A percentile compares a stretch with the other conserved stretches of the same genome.
Evolutionary conservation across 176 grass and related monocot genomes (phyloP).

Genomic region (Carex cristatella): DNA sequence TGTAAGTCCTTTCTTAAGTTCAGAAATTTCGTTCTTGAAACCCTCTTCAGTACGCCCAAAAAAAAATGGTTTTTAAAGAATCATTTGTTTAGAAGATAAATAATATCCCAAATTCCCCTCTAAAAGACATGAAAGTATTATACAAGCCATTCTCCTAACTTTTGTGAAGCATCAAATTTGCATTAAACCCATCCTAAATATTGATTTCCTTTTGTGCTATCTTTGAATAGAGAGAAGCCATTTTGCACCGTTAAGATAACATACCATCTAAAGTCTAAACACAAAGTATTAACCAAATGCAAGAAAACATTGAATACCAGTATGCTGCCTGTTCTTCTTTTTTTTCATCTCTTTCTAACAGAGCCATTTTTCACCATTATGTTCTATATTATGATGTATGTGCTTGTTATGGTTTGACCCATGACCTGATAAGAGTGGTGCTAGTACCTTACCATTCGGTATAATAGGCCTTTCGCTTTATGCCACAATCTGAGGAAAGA

Average conservation of each 20-base stretch:
- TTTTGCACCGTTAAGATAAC: neutral
- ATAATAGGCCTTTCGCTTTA: neutral
- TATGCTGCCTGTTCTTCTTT: neutral
- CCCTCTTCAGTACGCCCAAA: neutral
- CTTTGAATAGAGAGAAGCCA: neutral
- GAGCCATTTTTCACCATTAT: too few relatives aligned
- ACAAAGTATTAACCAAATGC: neutral
- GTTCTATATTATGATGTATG: neutral
- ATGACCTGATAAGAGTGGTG: neutral
- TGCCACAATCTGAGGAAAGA: neutral
- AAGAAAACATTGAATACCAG: neutral
- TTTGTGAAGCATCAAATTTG: neutral
- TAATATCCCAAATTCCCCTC: neutral
- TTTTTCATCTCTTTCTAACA: neutral
- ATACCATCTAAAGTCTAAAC: slow-evolving; percentile 4
- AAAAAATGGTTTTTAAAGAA: neutral
- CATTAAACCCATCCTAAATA: neutral
- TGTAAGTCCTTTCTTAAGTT: slow-evolving; percentile 40
- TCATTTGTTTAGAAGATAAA: neutral
- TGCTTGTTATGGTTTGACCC: neutral
- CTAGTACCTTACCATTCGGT: neutral
- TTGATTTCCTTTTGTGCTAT: neutral
- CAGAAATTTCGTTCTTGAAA: neutral
- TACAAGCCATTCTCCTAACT: neutral
- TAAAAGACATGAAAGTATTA: neutral